Evolutionary conservation across 306 rosid species (phyloP).

Genomic region (Betula pendula): DNA sequence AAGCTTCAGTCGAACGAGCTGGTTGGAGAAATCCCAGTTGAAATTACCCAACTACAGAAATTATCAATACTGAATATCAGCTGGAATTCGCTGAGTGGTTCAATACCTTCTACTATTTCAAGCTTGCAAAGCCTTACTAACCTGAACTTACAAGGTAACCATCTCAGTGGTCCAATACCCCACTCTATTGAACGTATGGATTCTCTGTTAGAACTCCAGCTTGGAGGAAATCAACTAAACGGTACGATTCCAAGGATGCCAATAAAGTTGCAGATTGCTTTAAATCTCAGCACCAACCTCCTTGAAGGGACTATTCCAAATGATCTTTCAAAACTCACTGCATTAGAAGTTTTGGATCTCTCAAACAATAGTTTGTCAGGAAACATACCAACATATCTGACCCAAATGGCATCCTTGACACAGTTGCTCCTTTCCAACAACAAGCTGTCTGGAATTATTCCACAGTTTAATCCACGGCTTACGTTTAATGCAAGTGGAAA

Average conservation of each 20-base stretch:
- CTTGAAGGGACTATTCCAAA: conserved; percentile 56
- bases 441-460: conserved; percentile 51
- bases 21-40: conserved; percentile 54
- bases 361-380: conserved; percentile 75
- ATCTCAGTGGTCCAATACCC: conserved; percentile 62
- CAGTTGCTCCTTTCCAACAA: conserved; percentile 57
- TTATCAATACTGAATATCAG: conserved; percentile 59
- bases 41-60: conserved; percentile 26
- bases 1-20: conserved; percentile 58
- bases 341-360: conserved; percentile 73
- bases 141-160: conserved; percentile 56
- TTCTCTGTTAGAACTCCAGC: conserved; percentile 60
- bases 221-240: conserved; percentile 56
- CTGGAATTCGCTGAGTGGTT: conserved; percentile 60
- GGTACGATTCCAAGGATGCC: conserved; percentile 72
- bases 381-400: conserved; percentile 38
- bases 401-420: conserved; percentile 40
- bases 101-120: conserved; percentile 53
- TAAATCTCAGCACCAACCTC: conserved; percentile 77
- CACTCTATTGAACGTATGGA: conserved; percentile 21
- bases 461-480: conserved; percentile 17
- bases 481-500: conserved; percentile 32
- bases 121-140: conserved; percentile 32
- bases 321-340: conserved; percentile 20
- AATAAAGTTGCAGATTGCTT: conserved; percentile 41